Conservation (phyloP, 352 stramenopile species). For the Phytophthora melonis region DNA sequence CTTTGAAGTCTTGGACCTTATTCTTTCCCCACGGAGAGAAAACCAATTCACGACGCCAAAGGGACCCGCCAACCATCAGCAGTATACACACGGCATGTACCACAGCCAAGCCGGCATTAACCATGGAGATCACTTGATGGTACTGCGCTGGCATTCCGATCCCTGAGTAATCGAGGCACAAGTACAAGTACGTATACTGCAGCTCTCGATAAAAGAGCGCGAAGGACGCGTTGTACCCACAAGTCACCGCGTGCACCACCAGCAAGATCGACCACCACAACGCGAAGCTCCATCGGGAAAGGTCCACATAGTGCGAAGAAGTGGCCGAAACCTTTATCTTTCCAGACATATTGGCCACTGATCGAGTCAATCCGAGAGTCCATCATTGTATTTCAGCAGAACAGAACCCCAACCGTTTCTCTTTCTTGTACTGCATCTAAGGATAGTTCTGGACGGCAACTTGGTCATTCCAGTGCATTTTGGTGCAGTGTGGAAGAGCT, state of each 20-base stretch:
- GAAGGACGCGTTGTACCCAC: slow-evolving; percentile 25
- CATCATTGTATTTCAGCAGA: background rate
- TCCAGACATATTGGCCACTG: background rate
- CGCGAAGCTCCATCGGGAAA: slow-evolving; percentile 8
- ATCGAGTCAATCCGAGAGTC: background rate
- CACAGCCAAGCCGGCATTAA: slow-evolving; percentile 33
- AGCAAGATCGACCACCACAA: slow-evolving; percentile 27
- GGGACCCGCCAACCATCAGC: slow-evolving; percentile 12
- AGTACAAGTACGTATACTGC: slow-evolving; percentile 24
- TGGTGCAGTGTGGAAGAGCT: no score
- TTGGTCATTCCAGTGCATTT: no score
- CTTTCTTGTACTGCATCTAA: no score
- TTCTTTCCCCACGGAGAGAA: slow-evolving; percentile 9
- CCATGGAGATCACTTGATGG: slow-evolving; percentile 23
- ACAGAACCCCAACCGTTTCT: background rate
- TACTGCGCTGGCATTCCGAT: slow-evolving; percentile 29
- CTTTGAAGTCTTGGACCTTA: background rate
- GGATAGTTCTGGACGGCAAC: no score
- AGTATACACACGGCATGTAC: slow-evolving; percentile 29
- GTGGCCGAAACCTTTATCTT: background rate
- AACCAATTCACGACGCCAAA: slow-evolving; percentile 25
- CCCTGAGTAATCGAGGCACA: slow-evolving; percentile 33
- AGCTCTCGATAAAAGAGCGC: slow-evolving; percentile 34
- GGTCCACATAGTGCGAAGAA: slow-evolving; percentile 19
- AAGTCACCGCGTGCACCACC: slow-evolving; percentile 13